Percentiles rank a stretch among this genome's conserved stretches.
phyloP scores from a whole-genome alignment of 176 grass and related monocot genomes.

The Panicum miliaceum region DNA sequence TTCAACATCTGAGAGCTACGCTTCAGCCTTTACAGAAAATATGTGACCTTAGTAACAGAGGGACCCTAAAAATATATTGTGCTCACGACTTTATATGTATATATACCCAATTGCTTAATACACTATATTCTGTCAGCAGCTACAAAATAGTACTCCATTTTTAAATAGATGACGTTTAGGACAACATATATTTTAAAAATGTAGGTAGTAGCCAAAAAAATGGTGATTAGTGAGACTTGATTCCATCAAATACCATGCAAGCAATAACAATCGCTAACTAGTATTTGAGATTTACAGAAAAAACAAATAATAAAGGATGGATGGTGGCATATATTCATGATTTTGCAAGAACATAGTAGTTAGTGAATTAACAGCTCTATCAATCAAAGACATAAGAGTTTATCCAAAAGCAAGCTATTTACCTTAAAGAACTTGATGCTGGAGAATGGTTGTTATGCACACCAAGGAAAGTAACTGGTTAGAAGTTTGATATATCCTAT shows the following conservation, averaged over 20 bases:
- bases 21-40: not conserved
- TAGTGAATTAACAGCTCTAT: not conserved
- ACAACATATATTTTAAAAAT: no score
- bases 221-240: not conserved
- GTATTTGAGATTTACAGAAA: not conserved
- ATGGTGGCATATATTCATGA: not conserved
- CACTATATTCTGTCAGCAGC: not conserved
- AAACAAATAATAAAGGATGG: not conserved
- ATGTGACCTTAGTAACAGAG: not conserved
- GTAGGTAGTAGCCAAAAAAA: not conserved
- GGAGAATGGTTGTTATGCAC: constrained; percentile 11
- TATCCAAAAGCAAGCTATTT: constrained; percentile 29
- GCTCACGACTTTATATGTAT: not conserved
- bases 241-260: not conserved
- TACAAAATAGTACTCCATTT: not conserved
- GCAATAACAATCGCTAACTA: not conserved
- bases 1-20: not conserved
- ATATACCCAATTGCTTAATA: not conserved
- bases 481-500: constrained; percentile 9
- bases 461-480: constrained; percentile 29
- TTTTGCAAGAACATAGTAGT: not conserved
- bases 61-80: not conserved
- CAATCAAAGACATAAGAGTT: not conserved
- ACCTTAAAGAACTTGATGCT: constrained; percentile 99
- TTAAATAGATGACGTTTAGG: no score